phyloP scores from a whole-genome alignment of 2,329 filamentous ascomycete genomes.

The Phoma herbarum region DNA sequence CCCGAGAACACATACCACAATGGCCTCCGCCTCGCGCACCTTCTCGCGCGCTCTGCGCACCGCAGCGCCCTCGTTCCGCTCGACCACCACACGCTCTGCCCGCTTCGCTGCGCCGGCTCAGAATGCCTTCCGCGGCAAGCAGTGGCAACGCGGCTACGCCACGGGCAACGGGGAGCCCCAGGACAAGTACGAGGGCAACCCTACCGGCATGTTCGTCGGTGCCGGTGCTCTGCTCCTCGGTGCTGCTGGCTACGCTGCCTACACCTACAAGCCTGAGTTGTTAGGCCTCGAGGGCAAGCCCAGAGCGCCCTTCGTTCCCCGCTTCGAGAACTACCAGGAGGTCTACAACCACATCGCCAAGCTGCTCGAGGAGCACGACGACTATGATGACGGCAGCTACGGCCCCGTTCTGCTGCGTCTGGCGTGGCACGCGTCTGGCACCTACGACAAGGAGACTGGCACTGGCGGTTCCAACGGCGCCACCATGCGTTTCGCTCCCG shows the following conservation, averaged over 20 bases:
- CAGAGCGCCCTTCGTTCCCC: conserved; percentile 71
- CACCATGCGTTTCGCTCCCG: conserved; percentile 94
- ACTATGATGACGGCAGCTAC: conserved; percentile 97
- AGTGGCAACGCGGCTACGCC: conserved; percentile 84
- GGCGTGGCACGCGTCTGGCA: conserved; percentile 94
- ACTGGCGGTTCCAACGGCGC: conserved; percentile 96
- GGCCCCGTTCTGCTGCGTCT: conserved; percentile 89
- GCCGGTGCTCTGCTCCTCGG: conserved; percentile 42
- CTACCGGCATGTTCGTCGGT: conserved; percentile 52
- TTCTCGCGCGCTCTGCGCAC: conserved; percentile 53
- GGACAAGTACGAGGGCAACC: conserved; percentile 59
- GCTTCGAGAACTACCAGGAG: conserved; percentile 89
- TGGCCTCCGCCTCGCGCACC: conserved; percentile 48
- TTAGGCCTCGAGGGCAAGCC: conserved; percentile 44
- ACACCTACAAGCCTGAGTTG: conserved; percentile 64
- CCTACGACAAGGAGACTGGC: conserved; percentile 84
- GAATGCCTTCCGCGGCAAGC: conserved; percentile 72
- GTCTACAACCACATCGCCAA: conserved; percentile 89
- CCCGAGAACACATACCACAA: conserved; percentile 26
- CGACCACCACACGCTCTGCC: conserved; percentile 64
- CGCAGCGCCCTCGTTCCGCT: conserved; percentile 60
- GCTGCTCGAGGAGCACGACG: conserved; percentile 84
- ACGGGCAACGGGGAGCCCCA: conserved; percentile 60
- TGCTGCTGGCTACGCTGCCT: conserved; percentile 51
- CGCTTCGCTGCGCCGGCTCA: conserved; percentile 68